phyloP scores from a whole-genome alignment of 371 early-diverging fungal genomes.

The Mortierella sp. region DNA sequence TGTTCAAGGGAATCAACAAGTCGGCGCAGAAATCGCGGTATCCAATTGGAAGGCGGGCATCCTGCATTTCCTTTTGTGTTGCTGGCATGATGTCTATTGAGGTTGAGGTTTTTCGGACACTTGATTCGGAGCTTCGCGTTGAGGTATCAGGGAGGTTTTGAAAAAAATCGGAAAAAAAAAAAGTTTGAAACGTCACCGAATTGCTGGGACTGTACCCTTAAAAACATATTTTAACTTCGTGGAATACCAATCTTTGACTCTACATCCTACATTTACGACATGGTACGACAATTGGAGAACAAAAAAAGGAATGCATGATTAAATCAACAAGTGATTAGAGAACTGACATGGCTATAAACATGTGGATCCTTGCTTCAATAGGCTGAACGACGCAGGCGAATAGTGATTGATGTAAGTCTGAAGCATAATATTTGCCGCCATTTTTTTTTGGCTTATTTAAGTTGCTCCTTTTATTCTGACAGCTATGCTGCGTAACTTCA shows the following conservation, averaged over 20 bases:
- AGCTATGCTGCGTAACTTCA: background rate
- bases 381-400: constrained; percentile 30
- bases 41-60: constrained; percentile 86
- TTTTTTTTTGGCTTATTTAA: background rate
- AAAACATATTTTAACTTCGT: background rate
- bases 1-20: constrained; percentile 89
- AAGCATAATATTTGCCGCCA: background rate
- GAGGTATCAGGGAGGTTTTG: background rate
- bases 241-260: background rate
- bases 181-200: background rate
- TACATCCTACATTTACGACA: background rate
- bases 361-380: background rate
- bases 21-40: constrained; percentile 97
- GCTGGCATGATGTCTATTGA: constrained; percentile 72
- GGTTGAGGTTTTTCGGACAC: background rate
- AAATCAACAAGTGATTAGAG: background rate
- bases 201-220: background rate
- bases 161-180: background rate
- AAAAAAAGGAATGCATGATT: background rate
- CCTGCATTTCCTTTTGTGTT: constrained; percentile 87
- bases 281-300: background rate
- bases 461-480: background rate
- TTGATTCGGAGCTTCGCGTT: constrained; percentile 1
- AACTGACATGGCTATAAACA: background rate
- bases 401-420: constrained; percentile 27